Conservation (phyloP, 2,329 filamentous ascomycete species). For the Pseudogymnoascus sp. region DNA sequence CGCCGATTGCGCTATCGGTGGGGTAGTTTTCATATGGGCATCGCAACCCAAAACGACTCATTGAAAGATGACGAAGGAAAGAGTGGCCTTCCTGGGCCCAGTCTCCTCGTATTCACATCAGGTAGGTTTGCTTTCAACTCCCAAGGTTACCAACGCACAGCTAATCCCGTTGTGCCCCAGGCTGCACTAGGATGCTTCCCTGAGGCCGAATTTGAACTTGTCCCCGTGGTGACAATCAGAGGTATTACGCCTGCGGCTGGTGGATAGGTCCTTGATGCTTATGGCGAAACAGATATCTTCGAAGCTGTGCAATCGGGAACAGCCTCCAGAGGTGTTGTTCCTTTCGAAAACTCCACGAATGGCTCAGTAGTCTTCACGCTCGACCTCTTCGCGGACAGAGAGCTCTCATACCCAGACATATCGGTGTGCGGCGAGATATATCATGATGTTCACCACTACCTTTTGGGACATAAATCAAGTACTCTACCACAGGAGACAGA, state of each 20-base stretch:
- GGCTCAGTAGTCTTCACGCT: slow-evolving; percentile 86
- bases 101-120: slow-evolving; percentile 63
- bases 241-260: slow-evolving; percentile 19
- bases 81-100: slow-evolving; percentile 54
- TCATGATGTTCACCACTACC: slow-evolving; percentile 78
- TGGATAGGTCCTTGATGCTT: slow-evolving; percentile 9
- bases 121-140: slow-evolving; percentile 34
- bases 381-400: slow-evolving; percentile 75
- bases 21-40: slow-evolving; percentile 9
- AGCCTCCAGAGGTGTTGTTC: slow-evolving; percentile 70
- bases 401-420: slow-evolving; percentile 56
- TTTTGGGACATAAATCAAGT: slow-evolving; percentile 50
- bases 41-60: slow-evolving; percentile 2
- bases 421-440: slow-evolving; percentile 78
- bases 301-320: slow-evolving; percentile 60
- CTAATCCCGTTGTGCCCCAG: slow-evolving; percentile 32
- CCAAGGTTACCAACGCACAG: slow-evolving; percentile 23
- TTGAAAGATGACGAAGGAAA: slow-evolving; percentile 12
- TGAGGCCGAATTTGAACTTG: slow-evolving; percentile 30
- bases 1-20: slow-evolving; percentile 5
- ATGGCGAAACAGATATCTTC: slow-evolving; percentile 59
- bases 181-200: slow-evolving; percentile 46
- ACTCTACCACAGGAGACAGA: slow-evolving; percentile 7
- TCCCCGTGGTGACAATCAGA: slow-evolving; percentile 39
- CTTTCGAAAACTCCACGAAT: slow-evolving; percentile 94